Percentiles rank a stretch among this genome's conserved stretches.
These are phyloP conservation scores for Cryptosporidium ryanae DNA, from an alignment of 169 alveolate genomes.

Conservation along the genomic window DNA sequence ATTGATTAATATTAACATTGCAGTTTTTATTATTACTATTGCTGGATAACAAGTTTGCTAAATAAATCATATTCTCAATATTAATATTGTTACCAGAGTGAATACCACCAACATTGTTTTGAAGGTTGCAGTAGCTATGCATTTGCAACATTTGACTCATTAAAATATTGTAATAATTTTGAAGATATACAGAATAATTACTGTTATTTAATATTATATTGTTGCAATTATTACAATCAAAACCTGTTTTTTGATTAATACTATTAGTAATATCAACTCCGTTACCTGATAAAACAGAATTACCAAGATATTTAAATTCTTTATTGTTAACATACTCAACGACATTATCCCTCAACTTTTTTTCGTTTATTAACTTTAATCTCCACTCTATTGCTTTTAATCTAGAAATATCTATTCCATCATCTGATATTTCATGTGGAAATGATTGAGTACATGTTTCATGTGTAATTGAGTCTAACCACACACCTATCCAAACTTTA, in stretches of 20 bases:
- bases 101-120: not conserved
- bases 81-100: not conserved
- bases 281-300: not conserved
- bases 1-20: too few relatives aligned
- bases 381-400: conserved; percentile 70
- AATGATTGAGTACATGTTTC: conserved; percentile 73
- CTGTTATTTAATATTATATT: too few relatives aligned
- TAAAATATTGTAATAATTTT: too few relatives aligned
- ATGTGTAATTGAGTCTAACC: conserved; percentile 65
- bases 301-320: conserved; percentile 23
- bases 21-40: too few relatives aligned
- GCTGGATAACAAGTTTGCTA: too few relatives aligned
- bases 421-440: conserved; percentile 42
- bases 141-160: too few relatives aligned
- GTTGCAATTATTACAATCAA: too few relatives aligned
- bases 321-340: conserved; percentile 61
- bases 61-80: not conserved
- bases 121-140: not conserved
- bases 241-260: too few relatives aligned
- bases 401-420: conserved; percentile 68
- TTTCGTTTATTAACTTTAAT: conserved; percentile 40
- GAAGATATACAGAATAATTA: too few relatives aligned
- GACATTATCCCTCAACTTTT: conserved; percentile 56
- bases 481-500: conserved; percentile 68
- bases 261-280: too few relatives aligned